Evolutionary conservation across 176 grass and related monocot species (phyloP).

Genomic region (Eleusine coracana): DNA sequence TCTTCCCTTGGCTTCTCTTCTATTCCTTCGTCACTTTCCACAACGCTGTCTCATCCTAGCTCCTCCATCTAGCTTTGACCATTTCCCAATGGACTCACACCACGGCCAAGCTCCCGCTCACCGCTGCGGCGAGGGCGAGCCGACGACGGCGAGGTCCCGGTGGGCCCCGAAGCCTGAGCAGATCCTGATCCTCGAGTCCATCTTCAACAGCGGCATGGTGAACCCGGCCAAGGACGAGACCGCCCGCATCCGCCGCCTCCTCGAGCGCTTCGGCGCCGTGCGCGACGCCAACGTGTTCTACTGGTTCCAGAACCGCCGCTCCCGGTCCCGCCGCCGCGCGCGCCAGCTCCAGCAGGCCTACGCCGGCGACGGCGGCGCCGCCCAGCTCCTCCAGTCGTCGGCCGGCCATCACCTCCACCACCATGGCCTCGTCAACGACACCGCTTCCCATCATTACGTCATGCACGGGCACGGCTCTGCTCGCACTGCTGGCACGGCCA

Average conservation of each 20-base stretch:
- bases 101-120: slow-evolving; percentile 26
- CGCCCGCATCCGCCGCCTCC: slow-evolving; percentile 47
- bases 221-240: slow-evolving; percentile 61
- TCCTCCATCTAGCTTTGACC: slow-evolving; percentile 32
- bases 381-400: background rate
- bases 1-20: slow-evolving; percentile 32
- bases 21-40: slow-evolving; percentile 40
- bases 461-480: slow-evolving; percentile 28
- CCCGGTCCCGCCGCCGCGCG: slow-evolving; percentile 54
- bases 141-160: slow-evolving; percentile 38
- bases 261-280: slow-evolving; percentile 56
- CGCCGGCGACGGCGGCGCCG: background rate
- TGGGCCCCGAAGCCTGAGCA: slow-evolving; percentile 61
- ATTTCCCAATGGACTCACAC: slow-evolving; percentile 37
- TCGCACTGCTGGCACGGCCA: background rate
- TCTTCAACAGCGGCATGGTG: slow-evolving; percentile 67
- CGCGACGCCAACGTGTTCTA: slow-evolving; percentile 63
- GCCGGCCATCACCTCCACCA: background rate
- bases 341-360: slow-evolving; percentile 57
- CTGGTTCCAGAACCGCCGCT: slow-evolving; percentile 68
- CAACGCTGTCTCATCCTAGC: slow-evolving; percentile 5
- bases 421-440: background rate
- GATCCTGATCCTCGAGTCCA: slow-evolving; percentile 62
- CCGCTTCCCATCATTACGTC: background rate
- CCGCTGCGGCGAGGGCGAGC: slow-evolving; percentile 10